These are phyloP conservation scores for Avicennia marina DNA, from an alignment of 257 asterid species.

Conservation along the genomic window DNA sequence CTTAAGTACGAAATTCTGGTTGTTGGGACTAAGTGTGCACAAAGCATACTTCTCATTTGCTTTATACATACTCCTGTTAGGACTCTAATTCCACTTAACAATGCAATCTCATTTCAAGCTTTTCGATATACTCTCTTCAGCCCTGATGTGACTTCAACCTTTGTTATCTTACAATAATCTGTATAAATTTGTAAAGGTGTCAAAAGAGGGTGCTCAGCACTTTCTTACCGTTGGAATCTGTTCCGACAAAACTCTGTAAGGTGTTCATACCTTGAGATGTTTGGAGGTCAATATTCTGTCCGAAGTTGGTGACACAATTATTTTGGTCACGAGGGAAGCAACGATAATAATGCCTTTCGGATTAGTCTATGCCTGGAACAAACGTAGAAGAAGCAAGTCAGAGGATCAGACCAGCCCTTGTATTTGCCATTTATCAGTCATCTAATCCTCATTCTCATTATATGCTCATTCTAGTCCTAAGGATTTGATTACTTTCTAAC, in stretches of 20 bases:
- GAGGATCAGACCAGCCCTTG: slow-evolving; percentile 80
- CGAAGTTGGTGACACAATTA: slow-evolving; percentile 14
- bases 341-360: slow-evolving; percentile 78
- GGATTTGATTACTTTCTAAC: not conserved
- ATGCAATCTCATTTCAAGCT: slow-evolving; percentile 9
- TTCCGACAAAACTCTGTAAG: not conserved
- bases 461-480: not conserved
- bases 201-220: too few relatives aligned
- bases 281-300: too few relatives aligned
- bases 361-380: slow-evolving; percentile 92
- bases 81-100: slow-evolving; percentile 41
- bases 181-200: too few relatives aligned
- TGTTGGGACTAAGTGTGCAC: slow-evolving; percentile 47
- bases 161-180: too few relatives aligned
- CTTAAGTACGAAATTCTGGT: slow-evolving; percentile 67
- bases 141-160: not conserved
- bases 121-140: not conserved
- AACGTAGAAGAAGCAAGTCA: slow-evolving; percentile 89
- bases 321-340: slow-evolving; percentile 18
- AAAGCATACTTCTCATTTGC: slow-evolving; percentile 61
- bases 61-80: slow-evolving; percentile 60
- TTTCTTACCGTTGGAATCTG: not conserved
- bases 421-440: slow-evolving; percentile 21
- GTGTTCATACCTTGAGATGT: too few relatives aligned
- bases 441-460: slow-evolving; percentile 5